Evolutionary conservation across 116 monocot genomes (phyloP), one percentile per base, ranked within the genome.

Genomic region (Posidonia oceanica): DNA sequence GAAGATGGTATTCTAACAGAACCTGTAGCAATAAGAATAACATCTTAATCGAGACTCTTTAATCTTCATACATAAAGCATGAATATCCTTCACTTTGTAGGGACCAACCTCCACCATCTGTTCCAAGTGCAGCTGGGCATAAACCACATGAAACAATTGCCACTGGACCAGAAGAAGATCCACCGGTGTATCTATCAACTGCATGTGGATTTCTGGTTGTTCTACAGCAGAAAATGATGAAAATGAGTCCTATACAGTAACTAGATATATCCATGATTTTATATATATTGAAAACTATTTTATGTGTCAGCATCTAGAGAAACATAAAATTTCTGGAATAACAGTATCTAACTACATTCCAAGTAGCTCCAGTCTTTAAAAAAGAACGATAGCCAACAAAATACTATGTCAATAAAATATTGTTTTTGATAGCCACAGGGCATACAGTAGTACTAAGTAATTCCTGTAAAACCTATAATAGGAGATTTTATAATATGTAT

Each of bases 1-100:
- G 93, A 87, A 78, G 98, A 92, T 59, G 98, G 93, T 73, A 98
- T 98, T 78, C 93, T 84, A 61, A 93, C 81, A 4, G 93, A 98
- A 82, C 97, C 91, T 95, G 88, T 56, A 23, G 15, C 57, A 21
- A 4, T 16, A 53, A 68, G 52, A 21, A 36, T 23, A 67, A 68
- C 0, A 23, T 68, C 11, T 23, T 14, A 41, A 13, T 22, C 20
- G 20, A 58, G 58, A 21, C 4, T 16, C 14, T 58, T 22, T 36
- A 66, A n/a, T 42, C 21, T 21, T 42, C 16, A 18, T 6, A 68
- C 11, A 68, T 23, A 68, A 40, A 64, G 38, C 39, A 39, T 17
- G 4, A 65, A 42, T 41, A 21, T 67, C 42, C 52, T 61, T 66
- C 40, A 18, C 42, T n/a, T 42, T 52, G 29, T 54, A 36, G 15